Conservation (phyloP, 768 basidiomycete genomes). For the Leucocoprinus sp. region DNA sequence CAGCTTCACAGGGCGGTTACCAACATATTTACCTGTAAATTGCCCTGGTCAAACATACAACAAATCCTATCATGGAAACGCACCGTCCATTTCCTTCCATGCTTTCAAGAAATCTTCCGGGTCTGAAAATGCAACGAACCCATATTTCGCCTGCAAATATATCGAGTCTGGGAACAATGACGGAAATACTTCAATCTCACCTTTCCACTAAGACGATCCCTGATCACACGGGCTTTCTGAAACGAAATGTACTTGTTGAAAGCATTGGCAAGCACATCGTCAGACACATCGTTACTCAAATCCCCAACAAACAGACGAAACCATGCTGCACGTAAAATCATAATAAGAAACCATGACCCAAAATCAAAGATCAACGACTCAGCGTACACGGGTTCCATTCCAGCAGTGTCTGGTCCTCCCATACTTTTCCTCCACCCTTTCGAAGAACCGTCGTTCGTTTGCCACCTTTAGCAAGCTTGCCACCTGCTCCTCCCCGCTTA, state of each 20-base stretch:
- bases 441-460: conserved; percentile 91
- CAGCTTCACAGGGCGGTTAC: conserved; percentile 92
- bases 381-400: conserved; percentile 95
- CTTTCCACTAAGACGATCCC: conserved; percentile 91
- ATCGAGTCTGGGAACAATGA: conserved; percentile 3
- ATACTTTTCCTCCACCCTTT: conserved; percentile 93
- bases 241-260: conserved; percentile 93
- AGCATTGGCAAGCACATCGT: conserved; percentile 86
- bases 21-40: conserved; percentile 84
- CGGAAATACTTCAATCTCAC: conserved; percentile 28
- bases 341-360: conserved; percentile 11
- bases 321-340: conserved; percentile 57
- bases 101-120: conserved; percentile 97
- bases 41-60: conserved; percentile 4
- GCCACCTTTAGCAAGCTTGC: conserved; percentile 81
- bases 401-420: conserved; percentile 95
- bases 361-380: background rate
- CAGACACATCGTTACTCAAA: conserved; percentile 95
- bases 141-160: conserved; percentile 74
- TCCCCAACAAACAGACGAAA: conserved; percentile 97
- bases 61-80: conserved; percentile 17
- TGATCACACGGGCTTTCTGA: conserved; percentile 89
- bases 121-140: conserved; percentile 96
- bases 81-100: conserved; percentile 99
- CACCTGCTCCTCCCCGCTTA: conserved; percentile 78